Conservation (phyloP, 177 flowering plant species). For the Viscum album region DNA sequence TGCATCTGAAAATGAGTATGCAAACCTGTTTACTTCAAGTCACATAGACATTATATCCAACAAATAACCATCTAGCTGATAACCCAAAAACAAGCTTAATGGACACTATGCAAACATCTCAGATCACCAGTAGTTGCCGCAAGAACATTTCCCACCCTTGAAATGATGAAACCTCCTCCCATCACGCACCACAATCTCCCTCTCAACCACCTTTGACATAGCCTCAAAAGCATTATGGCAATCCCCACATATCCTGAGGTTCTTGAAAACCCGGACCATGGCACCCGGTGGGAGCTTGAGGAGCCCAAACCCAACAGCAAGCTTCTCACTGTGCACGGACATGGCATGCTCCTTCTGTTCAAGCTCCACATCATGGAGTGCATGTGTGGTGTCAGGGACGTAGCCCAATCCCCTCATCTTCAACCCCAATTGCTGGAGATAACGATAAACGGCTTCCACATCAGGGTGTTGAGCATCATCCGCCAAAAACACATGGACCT, state of each 20-base stretch:
- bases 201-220: conserved; percentile 31
- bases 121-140: conserved; percentile 35
- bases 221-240: conserved; percentile 50
- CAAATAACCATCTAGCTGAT: too few relatives aligned
- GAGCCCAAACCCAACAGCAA: conserved; percentile 49
- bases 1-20: too few relatives aligned
- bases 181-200: conserved; percentile 51
- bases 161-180: conserved; percentile 53
- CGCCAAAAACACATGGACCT: conserved; percentile 47
- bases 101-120: too few relatives aligned
- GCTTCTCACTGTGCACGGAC: conserved; percentile 55
- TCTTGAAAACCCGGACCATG: conserved; percentile 41
- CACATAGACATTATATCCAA: too few relatives aligned
- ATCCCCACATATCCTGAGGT: conserved; percentile 54
- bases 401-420: conserved; percentile 44
- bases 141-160: conserved; percentile 30
- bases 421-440: conserved; percentile 28
- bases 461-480: conserved; percentile 43
- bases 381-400: conserved; percentile 40
- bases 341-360: conserved; percentile 37
- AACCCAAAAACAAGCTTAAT: too few relatives aligned
- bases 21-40: too few relatives aligned
- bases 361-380: conserved; percentile 35
- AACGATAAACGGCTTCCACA: conserved; percentile 27
- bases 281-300: conserved; percentile 41